phyloP scores from a whole-genome alignment of 768 basidiomycete genomes.

The Lentinula boryana region DNA sequence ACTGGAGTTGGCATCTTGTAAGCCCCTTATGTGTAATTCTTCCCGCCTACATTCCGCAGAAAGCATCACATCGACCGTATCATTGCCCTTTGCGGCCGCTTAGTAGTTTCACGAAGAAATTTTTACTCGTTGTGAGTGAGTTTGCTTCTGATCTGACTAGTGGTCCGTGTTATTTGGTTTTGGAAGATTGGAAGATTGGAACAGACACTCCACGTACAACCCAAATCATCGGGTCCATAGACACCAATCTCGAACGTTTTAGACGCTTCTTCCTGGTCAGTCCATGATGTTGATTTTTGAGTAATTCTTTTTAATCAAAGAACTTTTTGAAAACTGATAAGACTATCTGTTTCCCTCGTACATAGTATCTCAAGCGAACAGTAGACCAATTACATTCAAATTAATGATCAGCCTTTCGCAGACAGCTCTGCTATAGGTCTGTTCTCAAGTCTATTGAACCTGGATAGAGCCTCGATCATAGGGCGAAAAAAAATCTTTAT shows the following conservation, averaged over 20 bases:
- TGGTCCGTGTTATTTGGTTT: neutral
- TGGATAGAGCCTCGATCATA: neutral
- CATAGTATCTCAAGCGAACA: neutral
- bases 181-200: neutral
- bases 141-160: neutral
- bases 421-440: neutral
- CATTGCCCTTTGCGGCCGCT: neutral
- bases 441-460: neutral
- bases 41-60: constrained; percentile 1
- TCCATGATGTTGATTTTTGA: neutral
- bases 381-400: neutral
- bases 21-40: neutral
- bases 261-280: neutral
- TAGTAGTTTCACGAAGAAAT: neutral
- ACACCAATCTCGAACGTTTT: neutral
- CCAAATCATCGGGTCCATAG: neutral
- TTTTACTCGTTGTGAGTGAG: neutral
- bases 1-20: neutral
- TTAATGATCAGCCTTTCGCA: neutral
- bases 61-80: constrained; percentile 1
- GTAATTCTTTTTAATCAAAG: neutral
- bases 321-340: neutral
- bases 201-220: neutral
- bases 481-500: too few species aligned
- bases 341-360: neutral